phyloP scores from a whole-genome alignment of 2,329 filamentous ascomycete genomes.

The Coniochaeta sp. region DNA sequence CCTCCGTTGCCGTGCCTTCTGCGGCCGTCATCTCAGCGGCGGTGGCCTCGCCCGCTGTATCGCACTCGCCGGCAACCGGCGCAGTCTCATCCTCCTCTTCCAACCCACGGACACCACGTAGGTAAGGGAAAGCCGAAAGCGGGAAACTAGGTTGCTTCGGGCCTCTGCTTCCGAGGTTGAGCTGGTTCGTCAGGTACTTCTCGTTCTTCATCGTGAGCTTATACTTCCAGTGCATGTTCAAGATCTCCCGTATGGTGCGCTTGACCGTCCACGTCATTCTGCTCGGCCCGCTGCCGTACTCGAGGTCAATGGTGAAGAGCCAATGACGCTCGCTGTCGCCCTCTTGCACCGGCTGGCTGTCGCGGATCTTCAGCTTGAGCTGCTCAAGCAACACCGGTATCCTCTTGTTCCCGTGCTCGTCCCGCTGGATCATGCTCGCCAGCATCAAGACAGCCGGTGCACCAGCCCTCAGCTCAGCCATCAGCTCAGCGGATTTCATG shows the following conservation, averaged over 20 bases:
- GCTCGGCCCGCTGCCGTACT: conserved; percentile 92
- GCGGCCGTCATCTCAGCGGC: conserved; percentile 35
- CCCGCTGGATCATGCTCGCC: conserved; percentile 95
- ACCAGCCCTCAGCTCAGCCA: conserved; percentile 89
- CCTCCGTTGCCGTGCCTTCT: conserved; percentile 58
- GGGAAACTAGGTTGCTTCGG: conserved; percentile 88
- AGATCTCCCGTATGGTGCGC: conserved; percentile 80
- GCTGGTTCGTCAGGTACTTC: conserved; percentile 66
- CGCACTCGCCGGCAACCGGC: conserved; percentile 21
- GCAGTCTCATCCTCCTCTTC: conserved; percentile 65
- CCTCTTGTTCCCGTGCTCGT: conserved; percentile 90
- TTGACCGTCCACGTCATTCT: conserved; percentile 96
- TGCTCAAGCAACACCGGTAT: conserved; percentile 95
- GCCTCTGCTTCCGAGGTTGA: conserved; percentile 52
- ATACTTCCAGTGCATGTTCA: conserved; percentile 90
- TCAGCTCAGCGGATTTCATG: conserved; percentile 89
- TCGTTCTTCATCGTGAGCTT: conserved; percentile 80
- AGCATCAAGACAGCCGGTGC: conserved; percentile 90
- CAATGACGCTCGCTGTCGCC: conserved; percentile 64
- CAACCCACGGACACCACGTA: conserved; percentile 71
- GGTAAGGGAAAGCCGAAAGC: conserved; percentile 79
- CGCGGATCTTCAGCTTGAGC: conserved; percentile 78
- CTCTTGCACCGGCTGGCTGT: conserved; percentile 65
- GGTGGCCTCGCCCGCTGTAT: conserved; percentile 29
- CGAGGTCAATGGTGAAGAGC: conserved; percentile 84